phyloP scores from a whole-genome alignment of 106 monocot genomes.

The Amphibolis antarctica region DNA sequence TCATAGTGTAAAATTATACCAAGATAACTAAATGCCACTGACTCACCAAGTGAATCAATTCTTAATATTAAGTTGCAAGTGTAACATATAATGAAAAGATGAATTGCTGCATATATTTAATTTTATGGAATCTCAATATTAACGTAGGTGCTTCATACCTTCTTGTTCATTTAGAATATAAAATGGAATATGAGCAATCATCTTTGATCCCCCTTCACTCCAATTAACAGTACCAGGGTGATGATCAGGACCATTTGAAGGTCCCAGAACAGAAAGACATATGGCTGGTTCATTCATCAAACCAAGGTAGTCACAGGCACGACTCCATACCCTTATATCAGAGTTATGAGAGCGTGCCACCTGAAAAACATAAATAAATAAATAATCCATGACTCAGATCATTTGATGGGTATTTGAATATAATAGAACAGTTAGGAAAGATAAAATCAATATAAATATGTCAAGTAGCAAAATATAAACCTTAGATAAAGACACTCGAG shows the following conservation, averaged over 20 bases:
- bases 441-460: background rate
- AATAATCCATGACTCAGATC: no score
- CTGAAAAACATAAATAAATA: constrained; percentile 23
- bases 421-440: background rate
- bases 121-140: no score
- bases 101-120: no score
- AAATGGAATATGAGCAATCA: constrained; percentile 81
- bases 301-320: constrained; percentile 85
- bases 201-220: constrained; percentile 59
- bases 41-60: background rate
- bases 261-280: constrained; percentile 65
- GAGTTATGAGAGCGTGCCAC: constrained; percentile 61
- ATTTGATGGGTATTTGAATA: background rate
- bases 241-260: constrained; percentile 23
- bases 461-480: constrained; percentile 14
- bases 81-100: no score
- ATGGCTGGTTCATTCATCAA: constrained; percentile 83
- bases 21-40: no score
- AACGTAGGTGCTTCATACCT: constrained; percentile 22
- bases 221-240: constrained; percentile 75
- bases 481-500: constrained; percentile 81
- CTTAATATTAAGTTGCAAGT: background rate
- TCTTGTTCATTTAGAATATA: constrained; percentile 75
- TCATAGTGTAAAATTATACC: no score
- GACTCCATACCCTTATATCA: constrained; percentile 65